Evolutionary conservation across 768 basidiomycete genomes (phyloP).

Genomic region (Amanita pseudoporphyria): DNA sequence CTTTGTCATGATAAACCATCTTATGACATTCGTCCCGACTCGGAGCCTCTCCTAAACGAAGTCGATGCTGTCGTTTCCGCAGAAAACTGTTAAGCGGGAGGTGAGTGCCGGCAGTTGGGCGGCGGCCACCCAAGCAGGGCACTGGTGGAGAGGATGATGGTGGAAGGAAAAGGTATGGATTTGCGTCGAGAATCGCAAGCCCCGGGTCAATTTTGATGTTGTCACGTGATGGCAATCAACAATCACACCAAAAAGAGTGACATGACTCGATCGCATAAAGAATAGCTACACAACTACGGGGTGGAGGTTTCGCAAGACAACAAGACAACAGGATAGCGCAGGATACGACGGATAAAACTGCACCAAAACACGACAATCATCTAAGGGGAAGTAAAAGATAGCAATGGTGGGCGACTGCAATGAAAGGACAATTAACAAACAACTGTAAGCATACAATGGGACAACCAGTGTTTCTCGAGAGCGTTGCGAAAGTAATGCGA

Average conservation of each 20-base stretch:
- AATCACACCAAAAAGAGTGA: neutral
- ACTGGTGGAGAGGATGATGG: neutral
- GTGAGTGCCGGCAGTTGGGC: neutral
- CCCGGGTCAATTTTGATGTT: constrained; percentile 5
- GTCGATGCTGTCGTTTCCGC: neutral
- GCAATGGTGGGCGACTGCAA: neutral
- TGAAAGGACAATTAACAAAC: neutral
- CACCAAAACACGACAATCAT: neutral
- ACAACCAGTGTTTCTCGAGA: neutral
- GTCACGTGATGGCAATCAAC: constrained; percentile 7
- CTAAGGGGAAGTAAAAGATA: neutral
- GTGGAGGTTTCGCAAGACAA: constrained; percentile 3
- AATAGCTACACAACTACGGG: neutral
- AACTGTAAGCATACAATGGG: constrained; percentile 4
- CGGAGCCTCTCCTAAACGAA: neutral
- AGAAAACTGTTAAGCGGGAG: neutral
- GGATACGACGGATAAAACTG: neutral
- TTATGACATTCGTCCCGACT: neutral
- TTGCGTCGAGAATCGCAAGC: neutral
- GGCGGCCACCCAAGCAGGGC: neutral
- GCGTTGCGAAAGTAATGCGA: constrained; percentile 3
- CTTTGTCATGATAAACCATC: constrained; percentile 5
- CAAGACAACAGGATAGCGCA: neutral
- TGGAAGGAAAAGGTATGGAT: neutral
- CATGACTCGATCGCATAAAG: neutral